Base-by-base conservation (phyloP, 768 basidiomycete genomes). In the Tylopilus rubrobrunneus region DNA sequence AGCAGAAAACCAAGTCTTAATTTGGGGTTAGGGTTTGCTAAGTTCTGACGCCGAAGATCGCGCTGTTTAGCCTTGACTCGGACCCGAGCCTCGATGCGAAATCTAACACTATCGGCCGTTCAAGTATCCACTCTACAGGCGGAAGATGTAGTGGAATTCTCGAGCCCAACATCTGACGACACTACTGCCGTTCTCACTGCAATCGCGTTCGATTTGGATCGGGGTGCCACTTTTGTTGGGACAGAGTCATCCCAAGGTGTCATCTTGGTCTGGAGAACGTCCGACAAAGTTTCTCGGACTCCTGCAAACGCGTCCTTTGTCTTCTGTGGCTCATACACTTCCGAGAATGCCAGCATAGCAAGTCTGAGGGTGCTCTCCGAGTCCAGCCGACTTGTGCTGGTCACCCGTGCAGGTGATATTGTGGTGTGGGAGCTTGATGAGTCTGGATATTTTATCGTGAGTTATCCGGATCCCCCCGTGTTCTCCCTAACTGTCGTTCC, bases 391-490 rank as follows among this genome's bases (percentile, higher is more conserved):
- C 71, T 98, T 10, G 82, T 78, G 5, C 67, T 86, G 9, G 78
- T 96, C 14, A 83, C 85, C 59, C 78, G 83, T 7, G 80, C 82
- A 8, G 96, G 96, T 48, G 95, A 97, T 63, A 92, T 98, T 52
- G 83, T 82, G 9, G 83, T 84, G 39, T 67, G 89, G 44, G 71
- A 79, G 14, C 60, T 89, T 44, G 76, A 82, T 50, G 76, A 83
- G 19, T 57, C 39, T 48, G 73, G 79, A 34, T 60, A 70, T 39
- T 63, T 77, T 39, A 55, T 70, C 51, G 82, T 86, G 60, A 57
- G 77, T 71, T 28, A 28, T 45, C 7, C 45, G 17, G 31, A 28
- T 25, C n/a, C n/a, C 17, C 48, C 12, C n/a, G 7, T 19, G 52
- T 23, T 46, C 39, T 45, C 40, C 48, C 46, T 62, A 15, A 62